Percentiles rank a stretch among this genome's conserved stretches.
Conservation (phyloP, 257 asterid species). For the Scutellaria barbata region DNA sequence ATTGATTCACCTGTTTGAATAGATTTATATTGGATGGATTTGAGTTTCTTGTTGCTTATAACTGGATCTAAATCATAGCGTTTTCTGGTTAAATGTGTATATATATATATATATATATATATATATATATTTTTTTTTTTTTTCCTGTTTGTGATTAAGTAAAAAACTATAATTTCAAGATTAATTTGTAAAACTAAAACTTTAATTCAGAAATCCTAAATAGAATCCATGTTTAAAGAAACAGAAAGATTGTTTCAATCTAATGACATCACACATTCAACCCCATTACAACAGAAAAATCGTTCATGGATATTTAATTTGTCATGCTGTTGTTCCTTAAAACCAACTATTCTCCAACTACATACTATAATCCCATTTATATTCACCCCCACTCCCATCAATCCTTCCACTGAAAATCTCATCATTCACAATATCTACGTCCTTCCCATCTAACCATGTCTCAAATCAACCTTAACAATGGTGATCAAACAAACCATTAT, state of each 20-base stretch:
- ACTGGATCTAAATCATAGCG: too few species aligned
- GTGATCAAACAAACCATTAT: conserved; percentile 21
- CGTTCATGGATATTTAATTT: conserved; percentile 36
- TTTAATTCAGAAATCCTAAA: not conserved
- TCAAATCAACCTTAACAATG: conserved; percentile 35
- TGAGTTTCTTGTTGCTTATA: too few species aligned
- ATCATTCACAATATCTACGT: not conserved
- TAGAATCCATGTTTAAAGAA: not conserved
- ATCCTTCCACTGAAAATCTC: conserved; percentile 22
- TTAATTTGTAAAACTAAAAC: not conserved
- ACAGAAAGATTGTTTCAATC: conserved; percentile 43
- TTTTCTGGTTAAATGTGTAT: too few species aligned
- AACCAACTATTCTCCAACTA: conserved; percentile 68
- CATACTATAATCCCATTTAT: conserved; percentile 42
- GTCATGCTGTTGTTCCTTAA: conserved; percentile 56
- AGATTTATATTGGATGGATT: too few species aligned
- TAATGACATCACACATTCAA: conserved; percentile 36
- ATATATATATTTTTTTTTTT: too few species aligned
- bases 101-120: too few species aligned
- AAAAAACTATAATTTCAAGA: not conserved
- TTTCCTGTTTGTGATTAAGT: too few species aligned
- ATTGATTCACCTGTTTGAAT: too few species aligned
- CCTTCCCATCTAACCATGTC: conserved; percentile 48
- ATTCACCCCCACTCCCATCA: conserved; percentile 38
- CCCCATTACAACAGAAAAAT: conserved; percentile 7